These are phyloP conservation scores for Penicillium simplicissimum DNA, from an alignment of 495 filamentous ascomycete species.

Conservation along the genomic window DNA sequence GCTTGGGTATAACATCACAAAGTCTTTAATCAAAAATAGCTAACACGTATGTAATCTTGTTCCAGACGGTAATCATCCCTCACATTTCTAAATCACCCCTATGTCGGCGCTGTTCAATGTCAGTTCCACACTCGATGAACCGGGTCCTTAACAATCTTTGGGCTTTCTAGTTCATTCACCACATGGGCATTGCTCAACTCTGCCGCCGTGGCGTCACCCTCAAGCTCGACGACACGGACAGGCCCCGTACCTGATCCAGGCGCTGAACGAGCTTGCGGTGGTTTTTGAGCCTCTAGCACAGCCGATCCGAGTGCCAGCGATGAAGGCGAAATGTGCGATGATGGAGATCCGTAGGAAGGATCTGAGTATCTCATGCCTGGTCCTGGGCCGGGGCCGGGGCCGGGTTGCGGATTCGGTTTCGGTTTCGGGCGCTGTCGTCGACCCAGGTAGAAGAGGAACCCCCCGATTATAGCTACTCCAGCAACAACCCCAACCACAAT, in stretches of 20 bases:
- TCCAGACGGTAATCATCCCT: not conserved
- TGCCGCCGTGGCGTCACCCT: not conserved
- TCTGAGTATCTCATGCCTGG: slow-evolving; percentile 4
- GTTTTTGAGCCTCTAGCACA: not conserved
- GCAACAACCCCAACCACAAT: slow-evolving; percentile 11
- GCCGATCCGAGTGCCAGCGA: not conserved
- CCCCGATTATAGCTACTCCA: slow-evolving; percentile 7
- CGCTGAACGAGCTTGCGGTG: not conserved
- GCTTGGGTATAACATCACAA: not conserved
- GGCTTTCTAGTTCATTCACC: slow-evolving; percentile 11
- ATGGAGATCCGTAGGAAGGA: not conserved
- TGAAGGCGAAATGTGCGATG: not conserved
- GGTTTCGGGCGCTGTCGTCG: not conserved
- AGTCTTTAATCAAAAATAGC: not conserved
- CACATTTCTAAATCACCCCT: not conserved
- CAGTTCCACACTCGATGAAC: not conserved
- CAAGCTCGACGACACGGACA: slow-evolving; percentile 12
- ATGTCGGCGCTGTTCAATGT: not conserved
- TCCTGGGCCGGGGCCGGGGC: not conserved
- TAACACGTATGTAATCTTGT: not conserved
- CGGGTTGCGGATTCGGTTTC: too few relatives aligned
- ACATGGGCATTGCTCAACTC: slow-evolving; percentile 7
- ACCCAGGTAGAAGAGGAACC: slow-evolving; percentile 2
- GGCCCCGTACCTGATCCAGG: not conserved
- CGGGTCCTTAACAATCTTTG: not conserved